A percentile compares a stretch with the other conserved stretches of the same genome.
phyloP scores from a whole-genome alignment of 495 filamentous ascomycete species.

The Neurospora sp. region DNA sequence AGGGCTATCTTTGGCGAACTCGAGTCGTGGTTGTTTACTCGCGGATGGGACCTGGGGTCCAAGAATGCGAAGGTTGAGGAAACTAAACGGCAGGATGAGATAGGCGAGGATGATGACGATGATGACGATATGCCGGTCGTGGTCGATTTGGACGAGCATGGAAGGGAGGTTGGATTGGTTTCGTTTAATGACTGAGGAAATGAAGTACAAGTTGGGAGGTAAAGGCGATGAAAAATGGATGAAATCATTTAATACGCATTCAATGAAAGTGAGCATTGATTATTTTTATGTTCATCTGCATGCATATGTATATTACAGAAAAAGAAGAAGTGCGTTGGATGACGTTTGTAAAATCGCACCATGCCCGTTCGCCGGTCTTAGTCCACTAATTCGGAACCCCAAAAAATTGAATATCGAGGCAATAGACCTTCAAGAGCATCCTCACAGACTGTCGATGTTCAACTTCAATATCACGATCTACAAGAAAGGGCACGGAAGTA shows the following conservation, averaged over 20 bases:
- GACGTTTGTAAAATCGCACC: background rate
- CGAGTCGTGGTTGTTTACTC: constrained; percentile 33
- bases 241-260: background rate
- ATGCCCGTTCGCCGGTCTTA: background rate
- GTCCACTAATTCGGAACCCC: background rate
- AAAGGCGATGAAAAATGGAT: background rate
- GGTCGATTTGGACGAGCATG: constrained; percentile 53
- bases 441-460: background rate
- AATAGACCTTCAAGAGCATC: background rate
- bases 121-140: constrained; percentile 83
- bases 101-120: constrained; percentile 69
- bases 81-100: constrained; percentile 40
- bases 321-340: background rate
- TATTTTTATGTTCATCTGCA: background rate
- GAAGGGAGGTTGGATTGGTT: constrained; percentile 39
- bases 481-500: background rate
- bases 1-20: constrained; percentile 30
- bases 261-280: background rate
- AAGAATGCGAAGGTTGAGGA: background rate
- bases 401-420: background rate
- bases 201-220: background rate
- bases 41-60: constrained; percentile 36
- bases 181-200: constrained; percentile 24
- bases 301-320: background rate
- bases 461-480: background rate